These are phyloP conservation scores for Pyrenochaeta sp. DNA, from an alignment of 2,329 filamentous ascomycete genomes.

Conservation along the genomic window DNA sequence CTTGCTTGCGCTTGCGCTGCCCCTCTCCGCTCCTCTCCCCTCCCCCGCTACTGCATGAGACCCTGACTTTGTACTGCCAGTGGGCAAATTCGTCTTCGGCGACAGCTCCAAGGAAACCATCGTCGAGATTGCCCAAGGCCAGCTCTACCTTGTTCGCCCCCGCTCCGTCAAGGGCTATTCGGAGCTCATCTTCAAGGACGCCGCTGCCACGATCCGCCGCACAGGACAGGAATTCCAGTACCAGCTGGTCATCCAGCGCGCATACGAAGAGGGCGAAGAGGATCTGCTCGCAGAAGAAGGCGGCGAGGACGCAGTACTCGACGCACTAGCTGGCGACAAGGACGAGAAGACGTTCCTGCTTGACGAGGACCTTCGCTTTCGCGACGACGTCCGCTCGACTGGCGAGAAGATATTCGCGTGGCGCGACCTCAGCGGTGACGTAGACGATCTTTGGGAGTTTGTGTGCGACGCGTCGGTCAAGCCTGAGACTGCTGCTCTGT, in stretches of 20 bases:
- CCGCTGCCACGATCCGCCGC: conserved; percentile 86
- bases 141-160: conserved; percentile 95
- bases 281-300: conserved; percentile 90
- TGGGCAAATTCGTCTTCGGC: conserved; percentile 91
- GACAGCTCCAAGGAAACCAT: conserved; percentile 90
- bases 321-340: conserved; percentile 78
- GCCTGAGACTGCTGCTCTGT: conserved; percentile 76
- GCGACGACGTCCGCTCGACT: conserved; percentile 80
- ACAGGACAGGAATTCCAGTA: conserved; percentile 97
- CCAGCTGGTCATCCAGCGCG: conserved; percentile 93
- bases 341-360: conserved; percentile 98
- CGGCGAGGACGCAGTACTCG: conserved; percentile 79
- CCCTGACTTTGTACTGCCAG: conserved; percentile 57
- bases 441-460: conserved; percentile 96
- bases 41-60: conserved; percentile 37
- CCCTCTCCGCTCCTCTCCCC: too few species aligned
- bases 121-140: conserved; percentile 92
- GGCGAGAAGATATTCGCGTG: conserved; percentile 90
- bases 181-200: conserved; percentile 98
- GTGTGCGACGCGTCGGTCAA: conserved; percentile 83
- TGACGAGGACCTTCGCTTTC: conserved; percentile 89
- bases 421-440: conserved; percentile 93
- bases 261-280: conserved; percentile 97
- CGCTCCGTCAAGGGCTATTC: conserved; percentile 97
- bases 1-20: conserved; percentile 26